Evolutionary conservation across 352 stramenopile genomes (phyloP).

Genomic region (Peronospora farinosa): DNA sequence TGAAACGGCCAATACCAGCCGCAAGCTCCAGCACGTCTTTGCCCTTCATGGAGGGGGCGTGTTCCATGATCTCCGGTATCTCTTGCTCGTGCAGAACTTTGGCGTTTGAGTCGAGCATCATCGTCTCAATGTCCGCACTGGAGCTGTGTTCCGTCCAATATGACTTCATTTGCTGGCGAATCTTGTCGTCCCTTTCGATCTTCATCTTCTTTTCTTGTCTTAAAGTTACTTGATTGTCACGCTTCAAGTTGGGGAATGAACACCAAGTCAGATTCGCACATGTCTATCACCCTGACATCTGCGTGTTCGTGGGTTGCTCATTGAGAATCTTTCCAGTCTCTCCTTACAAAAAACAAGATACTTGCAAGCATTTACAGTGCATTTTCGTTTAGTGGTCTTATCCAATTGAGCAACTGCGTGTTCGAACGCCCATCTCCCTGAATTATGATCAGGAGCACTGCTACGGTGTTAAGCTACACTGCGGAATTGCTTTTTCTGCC

Average conservation of each 20-base stretch:
- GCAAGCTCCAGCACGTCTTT: constrained; percentile 68
- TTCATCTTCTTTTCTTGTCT: constrained; percentile 32
- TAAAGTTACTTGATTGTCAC: constrained; percentile 4
- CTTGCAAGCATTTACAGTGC: not conserved
- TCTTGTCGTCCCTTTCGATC: constrained; percentile 30
- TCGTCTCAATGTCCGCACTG: constrained; percentile 64
- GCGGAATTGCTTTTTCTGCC: no score
- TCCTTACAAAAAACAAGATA: constrained; percentile 5
- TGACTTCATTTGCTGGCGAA: constrained; percentile 66
- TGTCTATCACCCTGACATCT: constrained; percentile 15
- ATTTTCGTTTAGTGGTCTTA: not conserved
- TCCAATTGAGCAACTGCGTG: constrained; percentile 22
- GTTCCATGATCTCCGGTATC: constrained; percentile 70
- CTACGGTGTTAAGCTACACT: constrained; percentile 3
- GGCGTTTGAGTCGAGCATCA: constrained; percentile 84
- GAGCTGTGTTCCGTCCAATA: constrained; percentile 71
- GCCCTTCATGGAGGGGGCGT: constrained; percentile 44
- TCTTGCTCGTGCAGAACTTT: constrained; percentile 67
- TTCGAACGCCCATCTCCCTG: constrained; percentile 9
- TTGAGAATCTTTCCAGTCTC: constrained; percentile 5
- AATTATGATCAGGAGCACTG: constrained; percentile 7
- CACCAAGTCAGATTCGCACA: not conserved
- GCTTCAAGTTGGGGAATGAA: constrained; percentile 20
- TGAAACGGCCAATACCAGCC: constrained; percentile 65
- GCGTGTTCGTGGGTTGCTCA: constrained; percentile 26